Conservation (phyloP, 805 yeast species). For the Yamadazyma scolyti region DNA sequence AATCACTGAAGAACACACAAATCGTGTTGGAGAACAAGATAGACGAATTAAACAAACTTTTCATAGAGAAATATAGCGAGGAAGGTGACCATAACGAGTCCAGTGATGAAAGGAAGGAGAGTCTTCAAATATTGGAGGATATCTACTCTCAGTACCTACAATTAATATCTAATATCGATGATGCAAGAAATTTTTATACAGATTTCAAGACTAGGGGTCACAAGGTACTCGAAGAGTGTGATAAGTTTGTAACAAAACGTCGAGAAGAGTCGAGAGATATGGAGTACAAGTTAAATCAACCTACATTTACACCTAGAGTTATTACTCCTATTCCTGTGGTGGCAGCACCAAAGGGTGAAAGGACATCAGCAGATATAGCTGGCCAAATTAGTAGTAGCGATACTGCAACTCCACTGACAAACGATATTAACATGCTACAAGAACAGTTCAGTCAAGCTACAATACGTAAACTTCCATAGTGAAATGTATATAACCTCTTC, state of each 20-base stretch:
- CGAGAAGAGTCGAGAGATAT: slow-evolving; percentile 52
- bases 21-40: slow-evolving; percentile 35
- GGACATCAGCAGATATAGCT: background rate
- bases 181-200: slow-evolving; percentile 69
- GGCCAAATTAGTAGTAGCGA: slow-evolving; percentile 2
- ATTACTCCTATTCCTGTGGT: slow-evolving; percentile 11
- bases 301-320: slow-evolving; percentile 3
- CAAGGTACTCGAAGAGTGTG: slow-evolving; percentile 45
- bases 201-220: slow-evolving; percentile 51
- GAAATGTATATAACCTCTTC: background rate
- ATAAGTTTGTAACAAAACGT: slow-evolving; percentile 47
- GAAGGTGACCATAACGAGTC: slow-evolving; percentile 16
- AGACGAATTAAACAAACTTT: slow-evolving; percentile 25
- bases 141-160: slow-evolving; percentile 52
- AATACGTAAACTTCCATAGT: slow-evolving; percentile 1
- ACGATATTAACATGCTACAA: slow-evolving; percentile 8
- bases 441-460: slow-evolving; percentile 10
- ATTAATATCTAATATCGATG: slow-evolving; percentile 55
- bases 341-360: slow-evolving; percentile 7
- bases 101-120: slow-evolving; percentile 40
- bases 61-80: slow-evolving; percentile 16
- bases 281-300: slow-evolving; percentile 20
- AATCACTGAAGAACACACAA: slow-evolving; percentile 30
- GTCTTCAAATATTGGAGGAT: slow-evolving; percentile 49
- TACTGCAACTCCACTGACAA: slow-evolving; percentile 7